Conservation (phyloP, 768 basidiomycete genomes). For the Amanita phalloides region DNA sequence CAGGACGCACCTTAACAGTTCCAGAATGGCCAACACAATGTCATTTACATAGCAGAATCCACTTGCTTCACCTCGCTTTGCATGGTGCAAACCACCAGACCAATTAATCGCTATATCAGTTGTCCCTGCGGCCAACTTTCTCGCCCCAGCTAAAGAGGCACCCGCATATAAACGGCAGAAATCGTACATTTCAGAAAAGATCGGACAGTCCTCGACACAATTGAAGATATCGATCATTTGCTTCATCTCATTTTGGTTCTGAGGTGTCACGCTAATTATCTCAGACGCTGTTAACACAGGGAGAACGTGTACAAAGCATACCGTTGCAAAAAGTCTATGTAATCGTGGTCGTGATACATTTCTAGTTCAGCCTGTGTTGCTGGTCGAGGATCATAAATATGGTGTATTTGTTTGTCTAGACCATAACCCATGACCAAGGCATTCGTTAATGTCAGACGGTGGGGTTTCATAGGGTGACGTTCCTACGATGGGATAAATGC, state of each 20-base stretch:
- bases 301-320: slow-evolving; percentile 20
- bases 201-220: slow-evolving; percentile 94
- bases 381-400: slow-evolving; percentile 79
- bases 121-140: slow-evolving; percentile 73
- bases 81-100: slow-evolving; percentile 97
- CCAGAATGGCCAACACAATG: slow-evolving; percentile 89
- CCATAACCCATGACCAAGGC: slow-evolving; percentile 94
- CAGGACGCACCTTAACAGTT: slow-evolving; percentile 63
- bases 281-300: background rate
- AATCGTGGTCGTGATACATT: slow-evolving; percentile 89
- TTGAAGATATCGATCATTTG: slow-evolving; percentile 81
- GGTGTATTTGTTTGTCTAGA: slow-evolving; percentile 88
- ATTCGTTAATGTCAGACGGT: slow-evolving; percentile 91
- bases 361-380: slow-evolving; percentile 88
- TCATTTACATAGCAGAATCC: slow-evolving; percentile 99
- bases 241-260: slow-evolving; percentile 59
- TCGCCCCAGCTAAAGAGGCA: slow-evolving; percentile 81
- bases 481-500: slow-evolving; percentile 41
- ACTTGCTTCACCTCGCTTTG: slow-evolving; percentile 95
- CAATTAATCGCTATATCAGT: slow-evolving; percentile 99
- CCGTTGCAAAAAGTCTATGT: slow-evolving; percentile 93
- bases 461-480: slow-evolving; percentile 98
- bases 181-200: slow-evolving; percentile 90
- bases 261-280: slow-evolving; percentile 63
- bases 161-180: slow-evolving; percentile 95